Percentiles rank a stretch among this genome's conserved stretches.
phyloP scores from a whole-genome alignment of 2,329 filamentous ascomycete genomes.

The Coniochaeta prunicola region DNA sequence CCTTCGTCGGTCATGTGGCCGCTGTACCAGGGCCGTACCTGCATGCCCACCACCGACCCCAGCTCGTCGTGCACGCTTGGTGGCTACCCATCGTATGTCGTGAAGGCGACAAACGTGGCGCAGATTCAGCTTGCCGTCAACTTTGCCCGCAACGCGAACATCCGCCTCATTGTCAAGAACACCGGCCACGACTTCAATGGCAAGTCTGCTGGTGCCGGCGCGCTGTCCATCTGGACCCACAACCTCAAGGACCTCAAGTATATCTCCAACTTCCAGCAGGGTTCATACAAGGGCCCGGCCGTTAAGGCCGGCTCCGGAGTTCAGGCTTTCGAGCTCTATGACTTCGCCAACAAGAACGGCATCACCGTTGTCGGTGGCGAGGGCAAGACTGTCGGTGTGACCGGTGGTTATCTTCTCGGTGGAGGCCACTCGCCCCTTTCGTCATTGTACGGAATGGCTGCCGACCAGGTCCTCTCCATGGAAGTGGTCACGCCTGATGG shows the following conservation, averaged over 20 bases:
- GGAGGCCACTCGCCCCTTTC: slow-evolving; percentile 49
- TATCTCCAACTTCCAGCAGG: slow-evolving; percentile 17
- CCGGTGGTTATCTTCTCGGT: slow-evolving; percentile 38
- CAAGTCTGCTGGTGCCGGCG: slow-evolving; percentile 25
- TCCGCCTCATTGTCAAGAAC: slow-evolving; percentile 44
- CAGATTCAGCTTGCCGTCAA: slow-evolving; percentile 37
- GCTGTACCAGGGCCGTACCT: slow-evolving; percentile 23
- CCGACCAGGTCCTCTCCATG: slow-evolving; percentile 40
- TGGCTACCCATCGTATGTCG: slow-evolving; percentile 29
- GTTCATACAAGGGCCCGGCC: slow-evolving; percentile 35
- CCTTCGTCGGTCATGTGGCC: slow-evolving; percentile 29
- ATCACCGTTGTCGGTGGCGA: slow-evolving; percentile 45
- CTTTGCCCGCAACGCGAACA: slow-evolving; percentile 35
- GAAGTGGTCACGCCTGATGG: slow-evolving; percentile 40
- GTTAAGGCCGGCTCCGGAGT: slow-evolving; percentile 50
- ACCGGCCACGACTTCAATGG: slow-evolving; percentile 43
- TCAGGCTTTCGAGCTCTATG: slow-evolving; percentile 43
- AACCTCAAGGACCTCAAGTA: slow-evolving; percentile 23
- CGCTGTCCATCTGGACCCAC: slow-evolving; percentile 30
- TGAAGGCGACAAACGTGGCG: slow-evolving; percentile 30
- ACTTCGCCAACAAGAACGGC: slow-evolving; percentile 34
- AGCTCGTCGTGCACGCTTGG: slow-evolving; percentile 26
- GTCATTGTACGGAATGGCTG: slow-evolving; percentile 39
- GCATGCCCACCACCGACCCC: slow-evolving; percentile 10
- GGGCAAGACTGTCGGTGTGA: slow-evolving; percentile 44